Evolutionary conservation across 805 yeast species (phyloP).

Genomic region (Hanseniaspora occidentalis): DNA sequence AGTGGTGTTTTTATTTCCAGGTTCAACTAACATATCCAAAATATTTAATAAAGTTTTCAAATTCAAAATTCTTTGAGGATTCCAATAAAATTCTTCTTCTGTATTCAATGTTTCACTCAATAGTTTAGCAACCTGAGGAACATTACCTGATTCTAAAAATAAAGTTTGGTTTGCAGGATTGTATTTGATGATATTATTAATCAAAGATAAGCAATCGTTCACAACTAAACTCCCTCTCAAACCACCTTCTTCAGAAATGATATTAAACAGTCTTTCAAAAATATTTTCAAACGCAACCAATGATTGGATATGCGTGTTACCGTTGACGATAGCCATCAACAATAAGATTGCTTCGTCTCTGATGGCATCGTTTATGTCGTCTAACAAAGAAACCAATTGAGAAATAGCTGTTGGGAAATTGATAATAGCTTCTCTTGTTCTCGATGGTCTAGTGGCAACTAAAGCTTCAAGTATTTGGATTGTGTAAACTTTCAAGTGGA

Average conservation of each 20-base stretch:
- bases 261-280: constrained; percentile 68
- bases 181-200: constrained; percentile 60
- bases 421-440: constrained; percentile 63
- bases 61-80: constrained; percentile 60
- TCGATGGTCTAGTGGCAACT: constrained; percentile 57
- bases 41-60: constrained; percentile 58
- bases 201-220: constrained; percentile 72
- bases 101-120: constrained; percentile 48
- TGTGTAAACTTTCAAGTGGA: constrained; percentile 69
- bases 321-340: constrained; percentile 66
- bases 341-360: constrained; percentile 79
- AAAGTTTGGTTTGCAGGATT: constrained; percentile 84
- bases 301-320: constrained; percentile 74
- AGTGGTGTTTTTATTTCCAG: constrained; percentile 54
- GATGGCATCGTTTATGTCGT: constrained; percentile 67
- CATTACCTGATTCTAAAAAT: constrained; percentile 75
- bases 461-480: constrained; percentile 78
- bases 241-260: constrained; percentile 81
- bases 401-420: constrained; percentile 72
- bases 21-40: constrained; percentile 56
- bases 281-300: constrained; percentile 90
- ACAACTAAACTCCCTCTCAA: constrained; percentile 81
- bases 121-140: constrained; percentile 49
- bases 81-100: constrained; percentile 48
- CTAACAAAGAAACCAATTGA: constrained; percentile 48